Evolutionary conservation across 768 basidiomycete genomes (phyloP).

Genomic region (Pulveroboletus sp.): DNA sequence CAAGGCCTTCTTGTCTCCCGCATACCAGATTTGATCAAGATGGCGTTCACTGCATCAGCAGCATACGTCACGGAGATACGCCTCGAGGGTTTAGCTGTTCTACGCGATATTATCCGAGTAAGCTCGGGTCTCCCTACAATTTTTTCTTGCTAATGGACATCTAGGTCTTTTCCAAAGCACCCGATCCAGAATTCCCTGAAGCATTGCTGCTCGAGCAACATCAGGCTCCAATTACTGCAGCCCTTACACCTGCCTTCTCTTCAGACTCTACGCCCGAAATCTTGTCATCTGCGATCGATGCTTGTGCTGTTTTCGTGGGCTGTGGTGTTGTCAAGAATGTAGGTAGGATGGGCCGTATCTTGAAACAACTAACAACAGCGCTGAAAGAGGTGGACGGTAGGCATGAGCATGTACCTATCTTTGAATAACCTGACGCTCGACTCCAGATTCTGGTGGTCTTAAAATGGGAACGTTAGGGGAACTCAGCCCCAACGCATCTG

Average conservation of each 20-base stretch:
- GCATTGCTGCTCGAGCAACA: constrained; percentile 91
- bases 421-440: constrained; percentile 6
- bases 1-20: constrained; percentile 74
- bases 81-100: constrained; percentile 81
- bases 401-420: constrained; percentile 1
- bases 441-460: constrained; percentile 72
- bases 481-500: constrained; percentile 88
- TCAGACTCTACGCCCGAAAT: constrained; percentile 95
- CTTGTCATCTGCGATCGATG: constrained; percentile 83
- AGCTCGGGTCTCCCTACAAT: constrained; percentile 1
- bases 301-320: constrained; percentile 93
- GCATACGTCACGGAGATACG: constrained; percentile 96
- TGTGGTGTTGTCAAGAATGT: constrained; percentile 93
- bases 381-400: constrained; percentile 87
- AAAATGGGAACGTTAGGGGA: constrained; percentile 84
- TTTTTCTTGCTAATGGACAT: constrained; percentile 2
- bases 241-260: constrained; percentile 93
- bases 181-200: constrained; percentile 91
- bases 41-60: constrained; percentile 97
- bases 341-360: constrained; percentile 85
- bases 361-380: constrained; percentile 82
- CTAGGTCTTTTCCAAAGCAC: constrained; percentile 82
- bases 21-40: constrained; percentile 89
- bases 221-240: constrained; percentile 97
- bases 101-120: constrained; percentile 91